Evolutionary conservation across 768 basidiomycete species (phyloP).

Genomic region (Mycena kentingensis): DNA sequence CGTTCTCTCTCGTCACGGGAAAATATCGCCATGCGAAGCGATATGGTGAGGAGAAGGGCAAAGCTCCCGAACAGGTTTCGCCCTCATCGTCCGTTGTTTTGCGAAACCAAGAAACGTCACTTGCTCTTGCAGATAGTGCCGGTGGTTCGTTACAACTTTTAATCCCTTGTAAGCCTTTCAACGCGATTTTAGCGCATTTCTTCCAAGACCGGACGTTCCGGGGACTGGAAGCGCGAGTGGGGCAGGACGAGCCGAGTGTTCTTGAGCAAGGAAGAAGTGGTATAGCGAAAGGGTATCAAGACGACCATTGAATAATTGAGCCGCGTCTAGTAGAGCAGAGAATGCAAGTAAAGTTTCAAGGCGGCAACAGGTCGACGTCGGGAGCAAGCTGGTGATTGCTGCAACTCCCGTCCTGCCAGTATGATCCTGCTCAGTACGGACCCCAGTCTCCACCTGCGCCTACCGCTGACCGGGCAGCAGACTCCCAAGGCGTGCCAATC

Average conservation of each 20-base stretch:
- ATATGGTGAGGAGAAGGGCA: conserved; percentile 48
- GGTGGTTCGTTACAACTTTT: conserved; percentile 53
- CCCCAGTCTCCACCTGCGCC: not conserved
- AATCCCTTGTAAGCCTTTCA: conserved; percentile 2
- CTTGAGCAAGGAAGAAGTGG: conserved; percentile 91
- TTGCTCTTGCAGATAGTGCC: conserved; percentile 66
- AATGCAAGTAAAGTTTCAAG: too few relatives aligned
- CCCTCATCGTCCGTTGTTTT: conserved; percentile 50
- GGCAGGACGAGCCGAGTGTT: conserved; percentile 75
- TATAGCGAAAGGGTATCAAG: conserved; percentile 84
- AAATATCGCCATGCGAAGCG: conserved; percentile 78
- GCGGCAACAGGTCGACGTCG: too few relatives aligned
- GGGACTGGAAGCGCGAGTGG: conserved; percentile 78
- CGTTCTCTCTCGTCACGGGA: conserved; percentile 86
- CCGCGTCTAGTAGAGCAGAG: too few relatives aligned
- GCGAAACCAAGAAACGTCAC: conserved; percentile 63
- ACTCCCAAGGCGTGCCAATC: conserved; percentile 19
- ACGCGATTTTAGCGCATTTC: conserved; percentile 56
- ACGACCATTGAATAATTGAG: conserved; percentile 48
- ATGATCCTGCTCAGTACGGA: conserved; percentile 22
- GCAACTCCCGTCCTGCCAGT: too few relatives aligned
- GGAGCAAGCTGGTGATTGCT: too few relatives aligned
- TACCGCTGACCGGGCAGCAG: not conserved
- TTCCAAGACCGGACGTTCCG: conserved; percentile 73
- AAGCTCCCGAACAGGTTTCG: conserved; percentile 17